Conservation (phyloP, 1,139 yeast species). For the Geotrichum restrictum region DNA sequence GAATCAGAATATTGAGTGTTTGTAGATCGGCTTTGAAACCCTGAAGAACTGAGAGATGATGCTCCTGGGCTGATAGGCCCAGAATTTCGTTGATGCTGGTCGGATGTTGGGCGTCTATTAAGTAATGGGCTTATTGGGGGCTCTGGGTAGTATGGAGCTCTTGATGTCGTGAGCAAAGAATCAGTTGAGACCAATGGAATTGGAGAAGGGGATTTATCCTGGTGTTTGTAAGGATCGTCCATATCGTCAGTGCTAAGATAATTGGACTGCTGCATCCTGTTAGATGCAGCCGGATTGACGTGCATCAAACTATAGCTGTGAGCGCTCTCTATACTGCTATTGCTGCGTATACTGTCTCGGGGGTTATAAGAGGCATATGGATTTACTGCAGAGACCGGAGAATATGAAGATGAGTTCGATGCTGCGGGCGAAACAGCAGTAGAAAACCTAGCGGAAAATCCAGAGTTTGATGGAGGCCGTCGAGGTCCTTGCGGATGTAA, state of each 20-base stretch:
- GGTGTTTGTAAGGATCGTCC: constrained; percentile 17
- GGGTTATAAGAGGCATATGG: neutral
- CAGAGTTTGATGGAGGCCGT: constrained; percentile 17
- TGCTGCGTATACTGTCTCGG: constrained; percentile 2
- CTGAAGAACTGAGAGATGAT: constrained; percentile 18
- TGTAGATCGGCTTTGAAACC: constrained; percentile 18
- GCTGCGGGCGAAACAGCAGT: constrained; percentile 2
- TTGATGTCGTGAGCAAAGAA: neutral
- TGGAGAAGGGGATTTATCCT: neutral
- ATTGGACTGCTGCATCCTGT: neutral
- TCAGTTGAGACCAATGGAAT: neutral
- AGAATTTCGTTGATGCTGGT: neutral
- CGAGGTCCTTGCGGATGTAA: constrained; percentile 19
- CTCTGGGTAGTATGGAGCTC: constrained; percentile 1
- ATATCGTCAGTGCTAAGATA: constrained; percentile 2
- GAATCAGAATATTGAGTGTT: constrained; percentile 18
- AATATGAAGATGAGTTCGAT: neutral
- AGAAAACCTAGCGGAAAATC: constrained; percentile 11
- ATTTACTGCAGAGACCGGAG: neutral
- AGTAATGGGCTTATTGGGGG: constrained; percentile 4
- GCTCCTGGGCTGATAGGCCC: constrained; percentile 14
- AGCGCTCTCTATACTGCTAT: constrained; percentile 10
- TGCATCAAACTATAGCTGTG: constrained; percentile 2
- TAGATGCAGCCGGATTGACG: neutral
- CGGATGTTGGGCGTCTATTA: constrained; percentile 1